A percentile compares a stretch with the other conserved stretches of the same genome.
Conservation (phyloP, 1,139 yeast species). For the Arxiozyma telluris region DNA sequence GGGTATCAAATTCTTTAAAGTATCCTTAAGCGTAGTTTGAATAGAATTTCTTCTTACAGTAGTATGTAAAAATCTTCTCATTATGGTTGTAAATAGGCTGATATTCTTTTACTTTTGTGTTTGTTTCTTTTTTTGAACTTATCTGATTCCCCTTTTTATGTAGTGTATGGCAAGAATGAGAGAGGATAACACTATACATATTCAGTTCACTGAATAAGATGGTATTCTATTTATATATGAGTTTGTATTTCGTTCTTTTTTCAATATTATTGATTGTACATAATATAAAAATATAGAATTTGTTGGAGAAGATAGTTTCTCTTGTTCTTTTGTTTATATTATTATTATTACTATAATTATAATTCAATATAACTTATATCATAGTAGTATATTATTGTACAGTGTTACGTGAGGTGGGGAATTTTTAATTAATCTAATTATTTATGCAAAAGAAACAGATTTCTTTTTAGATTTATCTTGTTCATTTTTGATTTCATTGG, state of each 20-base stretch:
- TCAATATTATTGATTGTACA: neutral
- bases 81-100: neutral
- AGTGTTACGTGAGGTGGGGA: neutral
- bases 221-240: neutral
- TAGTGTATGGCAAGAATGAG: too few relatives aligned
- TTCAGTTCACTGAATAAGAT: too few relatives aligned
- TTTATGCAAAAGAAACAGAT: constrained; percentile 12
- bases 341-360: too few relatives aligned
- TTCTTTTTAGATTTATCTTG: constrained; percentile 6
- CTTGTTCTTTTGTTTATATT: neutral
- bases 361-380: too few relatives aligned
- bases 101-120: too few relatives aligned
- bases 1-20: constrained; percentile 37
- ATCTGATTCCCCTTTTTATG: too few relatives aligned
- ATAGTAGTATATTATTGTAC: neutral
- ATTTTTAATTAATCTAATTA: neutral
- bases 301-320: neutral
- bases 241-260: neutral
- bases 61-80: constrained; percentile 3
- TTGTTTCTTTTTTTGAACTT: too few relatives aligned
- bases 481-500: constrained; percentile 9
- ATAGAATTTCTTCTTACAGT: constrained; percentile 1
- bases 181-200: too few relatives aligned
- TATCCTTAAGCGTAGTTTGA: constrained; percentile 29
- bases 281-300: too few relatives aligned